These are phyloP conservation scores for Boletus vinaceobasis DNA, from an alignment of 768 basidiomycete genomes.

Conservation along the genomic window DNA sequence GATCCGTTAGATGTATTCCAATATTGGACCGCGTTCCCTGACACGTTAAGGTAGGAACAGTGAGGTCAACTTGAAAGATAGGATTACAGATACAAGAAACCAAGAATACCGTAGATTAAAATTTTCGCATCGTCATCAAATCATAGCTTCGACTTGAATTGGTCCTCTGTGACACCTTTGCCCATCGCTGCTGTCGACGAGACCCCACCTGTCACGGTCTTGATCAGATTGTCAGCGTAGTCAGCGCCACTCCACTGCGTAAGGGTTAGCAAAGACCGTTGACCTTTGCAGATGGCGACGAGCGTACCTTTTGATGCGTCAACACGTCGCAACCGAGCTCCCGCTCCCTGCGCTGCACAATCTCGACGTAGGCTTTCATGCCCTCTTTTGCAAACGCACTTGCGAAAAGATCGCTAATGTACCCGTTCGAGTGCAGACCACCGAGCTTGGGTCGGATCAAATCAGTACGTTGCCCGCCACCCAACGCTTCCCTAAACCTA, in stretches of 20 bases:
- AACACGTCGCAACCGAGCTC: conserved; percentile 95
- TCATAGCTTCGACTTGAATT: conserved; percentile 60
- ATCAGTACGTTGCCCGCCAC: conserved; percentile 3
- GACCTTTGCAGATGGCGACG: background rate
- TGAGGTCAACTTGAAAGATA: background rate
- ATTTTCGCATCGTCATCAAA: background rate
- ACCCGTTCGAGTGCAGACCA: conserved; percentile 95
- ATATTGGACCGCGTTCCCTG: background rate
- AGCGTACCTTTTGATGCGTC: conserved; percentile 88
- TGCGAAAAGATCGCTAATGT: conserved; percentile 93
- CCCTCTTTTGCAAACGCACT: conserved; percentile 86
- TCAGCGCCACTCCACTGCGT: conserved; percentile 91
- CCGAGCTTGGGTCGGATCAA: conserved; percentile 59
- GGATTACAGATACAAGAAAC: conserved; percentile 3
- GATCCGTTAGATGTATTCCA: conserved; percentile 4
- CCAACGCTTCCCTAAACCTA: conserved; percentile 35
- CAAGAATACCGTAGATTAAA: background rate
- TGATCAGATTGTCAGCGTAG: conserved; percentile 86
- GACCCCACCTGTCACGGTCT: conserved; percentile 96
- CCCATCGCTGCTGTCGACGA: conserved; percentile 99
- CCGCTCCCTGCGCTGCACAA: conserved; percentile 88
- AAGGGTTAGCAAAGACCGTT: conserved; percentile 14
- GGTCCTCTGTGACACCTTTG: conserved; percentile 88
- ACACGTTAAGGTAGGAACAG: background rate
- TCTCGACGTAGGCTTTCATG: conserved; percentile 98